Evolutionary conservation across 1,139 yeast species (phyloP).

Genomic region (Pichia sp.): DNA sequence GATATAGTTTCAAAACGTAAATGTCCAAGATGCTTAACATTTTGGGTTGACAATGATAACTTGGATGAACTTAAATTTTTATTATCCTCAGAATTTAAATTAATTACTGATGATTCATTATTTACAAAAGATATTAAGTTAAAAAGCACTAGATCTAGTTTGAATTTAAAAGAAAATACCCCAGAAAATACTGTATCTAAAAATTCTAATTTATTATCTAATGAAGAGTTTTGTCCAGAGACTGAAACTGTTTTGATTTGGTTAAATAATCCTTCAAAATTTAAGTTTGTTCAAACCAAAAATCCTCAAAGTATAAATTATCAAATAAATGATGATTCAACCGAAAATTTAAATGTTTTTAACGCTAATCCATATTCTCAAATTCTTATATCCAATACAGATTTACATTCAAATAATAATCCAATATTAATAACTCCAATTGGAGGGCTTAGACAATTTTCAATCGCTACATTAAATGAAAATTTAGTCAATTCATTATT

Average conservation of each 20-base stretch:
- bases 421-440: constrained; percentile 40
- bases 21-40: constrained; percentile 30
- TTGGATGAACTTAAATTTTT: constrained; percentile 38
- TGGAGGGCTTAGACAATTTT: constrained; percentile 46
- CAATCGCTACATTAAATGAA: constrained; percentile 32
- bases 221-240: constrained; percentile 23
- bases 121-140: constrained; percentile 15
- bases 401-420: constrained; percentile 3
- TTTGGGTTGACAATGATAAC: constrained; percentile 41
- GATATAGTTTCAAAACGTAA: constrained; percentile 31
- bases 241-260: constrained; percentile 24
- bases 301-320: constrained; percentile 1
- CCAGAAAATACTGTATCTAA: neutral
- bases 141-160: constrained; percentile 25
- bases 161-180: constrained; percentile 14
- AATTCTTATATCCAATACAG: constrained; percentile 12
- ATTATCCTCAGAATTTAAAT: constrained; percentile 28
- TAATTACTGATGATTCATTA: constrained; percentile 27
- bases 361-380: constrained; percentile 17
- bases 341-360: constrained; percentile 8
- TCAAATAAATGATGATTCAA: neutral
- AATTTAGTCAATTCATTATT: constrained; percentile 29
- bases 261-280: constrained; percentile 24
- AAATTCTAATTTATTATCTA: neutral
- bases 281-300: constrained; percentile 18